Evolutionary conservation across 1,284 basidiomycete genomes (phyloP).

Genomic region (Pseudozyma flocculosa): DNA sequence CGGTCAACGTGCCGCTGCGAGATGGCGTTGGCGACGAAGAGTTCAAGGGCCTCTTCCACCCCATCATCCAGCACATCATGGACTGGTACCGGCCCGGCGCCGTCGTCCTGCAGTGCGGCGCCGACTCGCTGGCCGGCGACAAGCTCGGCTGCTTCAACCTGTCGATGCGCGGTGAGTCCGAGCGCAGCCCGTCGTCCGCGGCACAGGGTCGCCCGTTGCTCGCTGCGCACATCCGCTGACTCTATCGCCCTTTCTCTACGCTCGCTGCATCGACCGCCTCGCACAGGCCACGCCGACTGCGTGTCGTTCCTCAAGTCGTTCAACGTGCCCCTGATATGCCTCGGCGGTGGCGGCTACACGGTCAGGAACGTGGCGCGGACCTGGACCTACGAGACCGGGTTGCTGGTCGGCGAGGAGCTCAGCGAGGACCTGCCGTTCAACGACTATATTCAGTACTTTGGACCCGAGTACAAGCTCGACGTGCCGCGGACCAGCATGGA

Average conservation of each 20-base stretch:
- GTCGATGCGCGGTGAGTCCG: constrained; percentile 81
- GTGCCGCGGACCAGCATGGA: constrained; percentile 91
- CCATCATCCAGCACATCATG: constrained; percentile 76
- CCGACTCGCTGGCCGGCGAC: constrained; percentile 91
- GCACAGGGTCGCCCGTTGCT: too few relatives aligned
- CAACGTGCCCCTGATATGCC: constrained; percentile 82
- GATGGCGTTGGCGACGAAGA: constrained; percentile 83
- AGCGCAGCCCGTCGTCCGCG: too few relatives aligned
- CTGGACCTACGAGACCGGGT: constrained; percentile 96
- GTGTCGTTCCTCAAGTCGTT: constrained; percentile 82
- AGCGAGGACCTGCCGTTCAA: constrained; percentile 81
- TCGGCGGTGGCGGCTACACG: constrained; percentile 96
- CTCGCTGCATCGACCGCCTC: too few relatives aligned
- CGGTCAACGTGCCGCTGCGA: constrained; percentile 88
- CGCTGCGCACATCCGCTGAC: neutral
- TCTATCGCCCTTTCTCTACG: neutral
- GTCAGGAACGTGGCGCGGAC: constrained; percentile 85
- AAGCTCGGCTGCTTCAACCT: constrained; percentile 96
- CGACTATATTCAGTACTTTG: constrained; percentile 97
- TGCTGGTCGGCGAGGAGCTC: constrained; percentile 83
- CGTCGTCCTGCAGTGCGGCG: constrained; percentile 91
- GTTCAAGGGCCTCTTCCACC: constrained; percentile 68
- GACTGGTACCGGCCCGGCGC: constrained; percentile 87
- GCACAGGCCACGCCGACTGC: constrained; percentile 75
- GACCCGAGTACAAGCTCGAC: constrained; percentile 89